These are phyloP conservation scores for Penicillium sp. DNA, from an alignment of 2,329 filamentous ascomycete species.

Conservation along the genomic window DNA sequence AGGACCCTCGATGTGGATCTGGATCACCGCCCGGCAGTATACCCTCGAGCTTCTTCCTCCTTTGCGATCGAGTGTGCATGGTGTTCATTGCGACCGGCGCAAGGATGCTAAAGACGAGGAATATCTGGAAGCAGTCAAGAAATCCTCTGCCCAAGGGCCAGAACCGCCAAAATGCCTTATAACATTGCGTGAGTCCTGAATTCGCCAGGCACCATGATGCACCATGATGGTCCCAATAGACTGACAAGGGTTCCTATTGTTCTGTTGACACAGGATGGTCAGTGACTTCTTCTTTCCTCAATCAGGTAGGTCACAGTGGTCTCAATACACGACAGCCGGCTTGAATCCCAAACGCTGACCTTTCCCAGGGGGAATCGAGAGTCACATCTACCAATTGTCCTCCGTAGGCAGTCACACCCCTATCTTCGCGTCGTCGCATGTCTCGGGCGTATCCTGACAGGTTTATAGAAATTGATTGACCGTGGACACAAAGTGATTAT, in stretches of 20 bases:
- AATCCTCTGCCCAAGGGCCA: constrained; percentile 17
- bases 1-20: neutral
- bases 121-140: constrained; percentile 6
- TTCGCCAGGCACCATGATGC: neutral
- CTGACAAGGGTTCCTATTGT: neutral
- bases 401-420: constrained; percentile 50
- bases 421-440: neutral
- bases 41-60: neutral
- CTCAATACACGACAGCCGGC: neutral
- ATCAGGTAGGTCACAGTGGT: constrained; percentile 56
- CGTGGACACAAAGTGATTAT: constrained; percentile 97
- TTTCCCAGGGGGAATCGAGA: constrained; percentile 75
- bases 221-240: neutral
- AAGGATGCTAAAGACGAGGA: neutral
- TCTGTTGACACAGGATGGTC: constrained; percentile 65
- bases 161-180: constrained; percentile 58
- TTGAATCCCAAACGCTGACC: constrained; percentile 10
- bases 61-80: neutral
- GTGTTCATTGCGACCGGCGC: constrained; percentile 1
- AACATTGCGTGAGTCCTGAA: constrained; percentile 61
- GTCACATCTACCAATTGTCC: constrained; percentile 96
- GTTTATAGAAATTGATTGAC: constrained; percentile 78
- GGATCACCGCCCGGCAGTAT: constrained; percentile 7
- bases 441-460: constrained; percentile 10
- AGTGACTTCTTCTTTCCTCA: constrained; percentile 99